A percentile compares a stretch with the other conserved stretches of the same genome.
phyloP scores from a whole-genome alignment of 2,329 filamentous ascomycete species.

The Microdochium nivale region DNA sequence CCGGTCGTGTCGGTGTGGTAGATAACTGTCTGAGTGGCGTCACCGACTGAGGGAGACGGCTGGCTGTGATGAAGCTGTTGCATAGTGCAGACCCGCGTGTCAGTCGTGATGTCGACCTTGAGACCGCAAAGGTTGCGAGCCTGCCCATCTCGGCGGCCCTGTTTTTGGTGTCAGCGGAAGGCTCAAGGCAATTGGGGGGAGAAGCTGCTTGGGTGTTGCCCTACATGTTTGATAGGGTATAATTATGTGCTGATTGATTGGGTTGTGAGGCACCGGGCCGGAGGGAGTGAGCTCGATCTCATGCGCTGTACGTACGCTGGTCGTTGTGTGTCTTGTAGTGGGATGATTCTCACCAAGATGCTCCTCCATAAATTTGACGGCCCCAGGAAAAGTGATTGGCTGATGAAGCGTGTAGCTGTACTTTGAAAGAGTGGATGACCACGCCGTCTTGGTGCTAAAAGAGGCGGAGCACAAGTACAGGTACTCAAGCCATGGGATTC shows the following conservation, averaged over 20 bases:
- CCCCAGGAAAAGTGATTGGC: background rate
- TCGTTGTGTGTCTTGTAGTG: too few relatives aligned
- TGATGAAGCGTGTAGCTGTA: background rate
- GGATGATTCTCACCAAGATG: background rate
- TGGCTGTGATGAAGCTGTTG: constrained; percentile 2
- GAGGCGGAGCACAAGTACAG: background rate
- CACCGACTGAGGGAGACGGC: background rate
- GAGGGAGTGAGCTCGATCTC: background rate
- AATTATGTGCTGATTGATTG: background rate
- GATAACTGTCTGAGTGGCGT: constrained; percentile 7
- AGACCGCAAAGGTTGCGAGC: constrained; percentile 10
- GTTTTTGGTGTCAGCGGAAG: background rate
- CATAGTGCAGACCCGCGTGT: constrained; percentile 7
- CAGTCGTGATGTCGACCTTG: constrained; percentile 13
- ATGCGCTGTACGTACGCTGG: background rate
- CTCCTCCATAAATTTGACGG: background rate
- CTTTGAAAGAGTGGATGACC: background rate
- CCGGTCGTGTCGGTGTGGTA: constrained; percentile 3
- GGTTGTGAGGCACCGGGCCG: background rate
- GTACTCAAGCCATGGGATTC: background rate
- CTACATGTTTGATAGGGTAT: constrained; percentile 2
- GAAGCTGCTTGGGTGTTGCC: constrained; percentile 11
- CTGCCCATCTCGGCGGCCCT: constrained; percentile 17
- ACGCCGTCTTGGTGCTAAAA: background rate
- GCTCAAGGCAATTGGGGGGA: background rate